Conservation (phyloP, 495 filamentous ascomycete genomes). For the Friedmanniomyces simplex region DNA sequence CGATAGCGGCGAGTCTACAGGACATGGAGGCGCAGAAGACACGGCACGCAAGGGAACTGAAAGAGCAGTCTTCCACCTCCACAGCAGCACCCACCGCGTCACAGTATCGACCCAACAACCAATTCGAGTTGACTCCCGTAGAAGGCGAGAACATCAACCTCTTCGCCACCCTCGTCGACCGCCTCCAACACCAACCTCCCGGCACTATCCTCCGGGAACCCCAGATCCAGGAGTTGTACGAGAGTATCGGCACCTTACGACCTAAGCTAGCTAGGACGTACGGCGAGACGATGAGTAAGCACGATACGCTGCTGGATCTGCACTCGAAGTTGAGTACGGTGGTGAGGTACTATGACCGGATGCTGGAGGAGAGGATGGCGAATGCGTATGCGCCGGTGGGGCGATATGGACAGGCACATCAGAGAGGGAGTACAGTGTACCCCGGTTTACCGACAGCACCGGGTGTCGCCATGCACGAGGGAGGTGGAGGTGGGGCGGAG, state of each 20-base stretch:
- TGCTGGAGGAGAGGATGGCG: conserved; percentile 90
- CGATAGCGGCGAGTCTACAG: conserved; percentile 88
- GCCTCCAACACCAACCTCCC: conserved; percentile 87
- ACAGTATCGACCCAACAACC: conserved; percentile 53
- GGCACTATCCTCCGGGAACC: conserved; percentile 92
- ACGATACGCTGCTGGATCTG: conserved; percentile 84
- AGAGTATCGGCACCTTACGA: conserved; percentile 82
- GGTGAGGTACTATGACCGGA: conserved; percentile 96
- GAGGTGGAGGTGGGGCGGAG: conserved; percentile 48
- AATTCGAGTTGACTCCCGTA: conserved; percentile 87
- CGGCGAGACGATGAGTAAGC: conserved; percentile 99
- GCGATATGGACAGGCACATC: conserved; percentile 39
- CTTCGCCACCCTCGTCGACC: conserved; percentile 88
- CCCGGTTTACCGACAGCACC: conserved; percentile 47
- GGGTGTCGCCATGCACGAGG: conserved; percentile 31
- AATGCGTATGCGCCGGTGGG: conserved; percentile 66
- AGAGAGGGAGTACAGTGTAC: conserved; percentile 45
- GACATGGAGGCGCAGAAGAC: conserved; percentile 99
- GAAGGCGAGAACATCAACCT: conserved; percentile 97
- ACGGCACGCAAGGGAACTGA: conserved; percentile 67
- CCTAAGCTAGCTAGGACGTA: conserved; percentile 94
- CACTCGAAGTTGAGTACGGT: conserved; percentile 94
- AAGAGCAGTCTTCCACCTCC: conserved; percentile 46
- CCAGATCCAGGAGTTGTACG: conserved; percentile 96
- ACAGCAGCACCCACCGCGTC: conserved; percentile 38